Conservation (phyloP, 106 monocot genomes). For the Dendrobium chrysotoxum region DNA sequence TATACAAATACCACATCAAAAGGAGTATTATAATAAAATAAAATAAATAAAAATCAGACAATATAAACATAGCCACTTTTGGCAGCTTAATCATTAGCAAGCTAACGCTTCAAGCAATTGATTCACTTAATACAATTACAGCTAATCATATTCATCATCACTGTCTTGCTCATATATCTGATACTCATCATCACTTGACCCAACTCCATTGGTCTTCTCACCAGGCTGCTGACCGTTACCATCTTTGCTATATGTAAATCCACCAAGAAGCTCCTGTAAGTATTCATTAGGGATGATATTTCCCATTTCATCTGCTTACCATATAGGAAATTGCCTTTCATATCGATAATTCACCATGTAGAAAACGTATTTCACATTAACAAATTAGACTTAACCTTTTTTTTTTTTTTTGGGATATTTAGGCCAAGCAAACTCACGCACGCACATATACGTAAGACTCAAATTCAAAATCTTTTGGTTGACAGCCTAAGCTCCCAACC, state of each 20-base stretch:
- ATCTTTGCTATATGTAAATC: neutral
- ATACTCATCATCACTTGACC: neutral
- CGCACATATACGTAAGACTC: too few species aligned
- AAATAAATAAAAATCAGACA: neutral
- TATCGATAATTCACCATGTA: neutral
- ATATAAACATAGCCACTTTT: neutral
- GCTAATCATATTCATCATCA: neutral
- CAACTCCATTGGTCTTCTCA: neutral
- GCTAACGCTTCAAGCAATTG: too few species aligned
- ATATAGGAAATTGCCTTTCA: conserved; percentile 1
- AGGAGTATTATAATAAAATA: neutral
- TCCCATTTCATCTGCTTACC: conserved; percentile 2
- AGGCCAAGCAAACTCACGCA: too few species aligned
- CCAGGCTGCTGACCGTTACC: neutral
- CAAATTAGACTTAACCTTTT: too few species aligned
- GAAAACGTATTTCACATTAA: too few species aligned
- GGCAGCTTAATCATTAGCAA: neutral
- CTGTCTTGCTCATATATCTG: conserved; percentile 10
- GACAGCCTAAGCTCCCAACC: too few species aligned
- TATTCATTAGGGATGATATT: neutral
- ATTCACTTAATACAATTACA: neutral
- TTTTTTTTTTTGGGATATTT: too few species aligned
- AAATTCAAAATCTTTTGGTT: too few species aligned
- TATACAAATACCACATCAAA: neutral
- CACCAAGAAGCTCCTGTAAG: conserved; percentile 5